Base-by-base conservation (phyloP, 164 flowering plant genomes). In the Magnolia kwangsiensis region DNA sequence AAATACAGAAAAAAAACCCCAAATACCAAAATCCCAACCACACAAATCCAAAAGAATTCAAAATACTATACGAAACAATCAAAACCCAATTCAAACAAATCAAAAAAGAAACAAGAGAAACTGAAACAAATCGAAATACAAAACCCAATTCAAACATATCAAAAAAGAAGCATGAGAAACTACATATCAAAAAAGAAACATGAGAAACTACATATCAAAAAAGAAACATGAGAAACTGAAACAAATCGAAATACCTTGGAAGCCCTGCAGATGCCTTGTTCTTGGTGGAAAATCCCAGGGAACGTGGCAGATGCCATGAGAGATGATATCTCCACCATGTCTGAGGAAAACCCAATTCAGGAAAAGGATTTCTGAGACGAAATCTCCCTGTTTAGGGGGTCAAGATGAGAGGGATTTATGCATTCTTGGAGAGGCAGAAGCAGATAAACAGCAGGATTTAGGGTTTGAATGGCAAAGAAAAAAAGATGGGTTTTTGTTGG, bases 331-430 rank as follows among this genome's bases (percentile, higher is more conserved):
- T 70, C 72, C 13, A 20, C 72, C 72, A 70, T 70, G 27, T 50
- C 23, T 49, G 58, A 70, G 72, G n/a, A 70, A n/a, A 70, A n/a
- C 58, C 72, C 72, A 70, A 13, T n/a, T 70, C 23, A 70, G 72
- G 19, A 21, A 70, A 4, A n/a, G 24, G 27, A 70, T 50, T 18
- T 49, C 23, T 70, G 59, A 70, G 55, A 51, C n/a, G 58, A 50
- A 49, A 70, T 50, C 0, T 68, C 49, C 71, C 16, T 68, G 11
- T 50, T 45, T 18, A 3, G 13, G 55, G 24, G 13, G 24, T 70
- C 72, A 19, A 45, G 49, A 70, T 19, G 11, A n/a, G n/a, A 19
- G 8, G 23, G 20, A 49, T n/a, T 70, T 50, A 18, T 11, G 58
- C 72, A 49, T 70, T n/a, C 24, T 50, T 49, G 20, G 6, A 70